Evolutionary conservation across 805 yeast genomes (phyloP).

Genomic region (Sugiyamaella qingdaonensis): DNA sequence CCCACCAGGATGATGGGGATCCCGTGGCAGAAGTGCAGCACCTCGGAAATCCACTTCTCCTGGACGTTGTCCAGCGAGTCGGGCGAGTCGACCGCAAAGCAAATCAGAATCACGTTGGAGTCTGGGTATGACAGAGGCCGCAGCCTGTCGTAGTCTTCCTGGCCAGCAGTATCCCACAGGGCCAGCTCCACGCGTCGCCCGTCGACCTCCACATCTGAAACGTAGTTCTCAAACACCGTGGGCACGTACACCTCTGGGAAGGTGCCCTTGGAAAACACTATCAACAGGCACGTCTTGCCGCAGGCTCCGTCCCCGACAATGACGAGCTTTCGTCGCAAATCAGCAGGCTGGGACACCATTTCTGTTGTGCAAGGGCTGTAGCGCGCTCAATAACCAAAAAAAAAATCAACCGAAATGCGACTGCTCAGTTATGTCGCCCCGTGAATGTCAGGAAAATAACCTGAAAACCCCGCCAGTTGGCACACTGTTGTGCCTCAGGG

Average conservation of each 20-base stretch:
- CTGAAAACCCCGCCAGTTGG: constrained; percentile 3
- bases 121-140: constrained; percentile 79
- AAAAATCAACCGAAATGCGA: constrained; percentile 2
- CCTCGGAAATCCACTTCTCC: constrained; percentile 95
- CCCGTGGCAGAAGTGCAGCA: constrained; percentile 88
- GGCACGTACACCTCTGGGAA: constrained; percentile 77
- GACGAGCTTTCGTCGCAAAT: constrained; percentile 50
- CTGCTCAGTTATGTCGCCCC: not conserved
- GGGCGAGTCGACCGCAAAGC: constrained; percentile 77
- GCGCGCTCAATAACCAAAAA: not conserved
- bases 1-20: constrained; percentile 91
- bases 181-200: constrained; percentile 61
- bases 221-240: constrained; percentile 77
- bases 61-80: constrained; percentile 91
- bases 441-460: constrained; percentile 3
- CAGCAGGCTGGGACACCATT: constrained; percentile 28
- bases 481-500: not conserved
- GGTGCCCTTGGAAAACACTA: constrained; percentile 60
- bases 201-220: constrained; percentile 48
- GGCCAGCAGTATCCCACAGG: constrained; percentile 89
- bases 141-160: constrained; percentile 77
- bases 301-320: constrained; percentile 89
- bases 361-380: not conserved
- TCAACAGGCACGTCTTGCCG: constrained; percentile 78
- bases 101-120: constrained; percentile 67